These are phyloP conservation scores for Citrus cavaleriei DNA, from an alignment of 345 rosid genomes.

Conservation along the genomic window DNA sequence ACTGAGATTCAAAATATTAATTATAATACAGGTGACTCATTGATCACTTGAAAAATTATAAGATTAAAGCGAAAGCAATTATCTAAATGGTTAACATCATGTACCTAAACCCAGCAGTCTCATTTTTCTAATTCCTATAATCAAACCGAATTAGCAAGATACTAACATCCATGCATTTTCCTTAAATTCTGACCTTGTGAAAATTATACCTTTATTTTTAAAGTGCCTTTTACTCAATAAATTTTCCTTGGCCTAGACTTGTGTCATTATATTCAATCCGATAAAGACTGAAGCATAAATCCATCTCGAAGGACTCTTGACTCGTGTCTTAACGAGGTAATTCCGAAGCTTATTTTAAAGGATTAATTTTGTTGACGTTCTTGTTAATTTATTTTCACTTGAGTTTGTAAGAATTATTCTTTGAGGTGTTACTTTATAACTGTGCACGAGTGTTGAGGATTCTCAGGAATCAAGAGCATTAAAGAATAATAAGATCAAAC, in stretches of 20 bases:
- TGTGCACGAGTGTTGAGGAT: neutral
- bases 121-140: neutral
- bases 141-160: neutral
- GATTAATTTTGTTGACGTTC: neutral
- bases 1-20: constrained; percentile 8
- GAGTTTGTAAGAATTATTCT: neutral
- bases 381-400: neutral
- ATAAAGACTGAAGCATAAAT: too few species aligned
- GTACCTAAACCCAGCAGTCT: constrained; percentile 29
- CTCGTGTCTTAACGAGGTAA: too few species aligned
- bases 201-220: neutral
- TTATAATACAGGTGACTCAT: constrained; percentile 30
- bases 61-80: constrained; percentile 19
- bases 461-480: neutral
- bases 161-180: neutral
- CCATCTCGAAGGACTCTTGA: neutral
- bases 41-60: constrained; percentile 22
- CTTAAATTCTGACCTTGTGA: neutral
- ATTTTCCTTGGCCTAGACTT: too few species aligned
- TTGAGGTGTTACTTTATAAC: neutral
- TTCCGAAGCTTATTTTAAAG: neutral
- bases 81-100: constrained; percentile 18
- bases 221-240: neutral
- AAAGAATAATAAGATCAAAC: neutral
- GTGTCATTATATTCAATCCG: too few species aligned